Conservation (phyloP, 2,329 filamentous ascomycete species). For the Diaporthe humulicola region DNA sequence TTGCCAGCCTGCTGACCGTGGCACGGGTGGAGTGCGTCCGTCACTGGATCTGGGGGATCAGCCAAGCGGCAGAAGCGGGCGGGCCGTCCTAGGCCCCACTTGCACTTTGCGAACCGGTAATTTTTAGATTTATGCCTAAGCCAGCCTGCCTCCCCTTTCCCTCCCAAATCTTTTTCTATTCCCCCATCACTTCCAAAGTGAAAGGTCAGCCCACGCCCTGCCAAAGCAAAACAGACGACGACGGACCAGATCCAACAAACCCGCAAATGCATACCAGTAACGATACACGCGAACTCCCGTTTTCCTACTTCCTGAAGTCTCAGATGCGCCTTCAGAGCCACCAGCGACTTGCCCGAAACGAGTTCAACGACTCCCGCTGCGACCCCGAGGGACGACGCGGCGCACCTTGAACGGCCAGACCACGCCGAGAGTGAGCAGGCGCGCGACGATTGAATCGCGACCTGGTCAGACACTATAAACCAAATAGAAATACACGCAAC, state of each 20-base stretch:
- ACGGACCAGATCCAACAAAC: slow-evolving; percentile 41
- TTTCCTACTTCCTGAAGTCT: slow-evolving; percentile 65
- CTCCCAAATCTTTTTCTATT: slow-evolving; percentile 9
- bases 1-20: background rate
- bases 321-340: slow-evolving; percentile 70
- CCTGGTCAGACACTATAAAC: background rate
- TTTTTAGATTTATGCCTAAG: slow-evolving; percentile 26
- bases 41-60: slow-evolving; percentile 29
- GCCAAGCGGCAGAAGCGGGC: slow-evolving; percentile 26
- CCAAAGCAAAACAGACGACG: slow-evolving; percentile 38
- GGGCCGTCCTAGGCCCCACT: slow-evolving; percentile 24
- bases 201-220: slow-evolving; percentile 36
- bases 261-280: slow-evolving; percentile 70
- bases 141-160: slow-evolving; percentile 31
- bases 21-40: slow-evolving; percentile 17
- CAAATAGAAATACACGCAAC: background rate
- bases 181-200: slow-evolving; percentile 35
- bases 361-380: slow-evolving; percentile 65
- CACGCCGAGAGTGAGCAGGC: background rate
- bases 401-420: slow-evolving; percentile 57
- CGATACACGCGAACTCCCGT: slow-evolving; percentile 53
- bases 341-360: slow-evolving; percentile 62
- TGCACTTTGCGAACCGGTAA: slow-evolving; percentile 22
- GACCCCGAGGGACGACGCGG: slow-evolving; percentile 72
- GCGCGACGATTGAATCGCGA: slow-evolving; percentile 18